phyloP scores from a whole-genome alignment of 768 basidiomycete genomes.

The Mycena haematopus region DNA sequence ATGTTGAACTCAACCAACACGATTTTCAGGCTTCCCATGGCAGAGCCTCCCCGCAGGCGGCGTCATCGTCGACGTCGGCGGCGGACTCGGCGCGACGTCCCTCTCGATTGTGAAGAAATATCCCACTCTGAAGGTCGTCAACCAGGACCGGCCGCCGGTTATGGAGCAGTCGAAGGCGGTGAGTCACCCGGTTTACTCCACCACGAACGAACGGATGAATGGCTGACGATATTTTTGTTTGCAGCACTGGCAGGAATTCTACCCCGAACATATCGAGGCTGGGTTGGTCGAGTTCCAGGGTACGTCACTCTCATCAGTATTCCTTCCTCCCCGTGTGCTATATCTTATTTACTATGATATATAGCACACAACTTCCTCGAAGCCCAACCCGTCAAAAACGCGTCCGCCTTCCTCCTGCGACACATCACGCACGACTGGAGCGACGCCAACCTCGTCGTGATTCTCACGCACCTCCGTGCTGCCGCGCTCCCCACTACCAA shows the following conservation, averaged over 20 bases:
- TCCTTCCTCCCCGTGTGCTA: too few relatives aligned
- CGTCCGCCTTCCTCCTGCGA: constrained; percentile 54
- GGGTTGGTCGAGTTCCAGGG: constrained; percentile 6
- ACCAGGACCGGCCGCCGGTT: constrained; percentile 3
- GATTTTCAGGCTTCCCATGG: constrained; percentile 14
- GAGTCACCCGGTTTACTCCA: not conserved
- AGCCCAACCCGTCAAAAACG: constrained; percentile 45
- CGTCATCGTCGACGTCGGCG: constrained; percentile 22
- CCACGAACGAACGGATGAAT: not conserved
- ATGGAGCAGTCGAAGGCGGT: constrained; percentile 14
- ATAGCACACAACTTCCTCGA: constrained; percentile 56
- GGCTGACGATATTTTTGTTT: not conserved
- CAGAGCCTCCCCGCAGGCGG: not conserved
- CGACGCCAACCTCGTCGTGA: constrained; percentile 43
- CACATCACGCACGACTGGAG: constrained; percentile 61
- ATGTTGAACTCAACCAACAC: too few relatives aligned
- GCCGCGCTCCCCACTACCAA: constrained; percentile 30
- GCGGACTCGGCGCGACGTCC: constrained; percentile 10
- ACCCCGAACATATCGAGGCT: not conserved
- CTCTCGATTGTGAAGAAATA: constrained; percentile 4
- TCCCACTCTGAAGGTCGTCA: not conserved
- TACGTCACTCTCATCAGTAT: too few relatives aligned
- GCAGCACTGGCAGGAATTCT: constrained; percentile 8
- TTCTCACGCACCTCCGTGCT: constrained; percentile 51
- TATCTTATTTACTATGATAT: too few relatives aligned